Base-by-base conservation (phyloP, 2,329 filamentous ascomycete genomes). In the Colletotrichum tanaceti region DNA sequence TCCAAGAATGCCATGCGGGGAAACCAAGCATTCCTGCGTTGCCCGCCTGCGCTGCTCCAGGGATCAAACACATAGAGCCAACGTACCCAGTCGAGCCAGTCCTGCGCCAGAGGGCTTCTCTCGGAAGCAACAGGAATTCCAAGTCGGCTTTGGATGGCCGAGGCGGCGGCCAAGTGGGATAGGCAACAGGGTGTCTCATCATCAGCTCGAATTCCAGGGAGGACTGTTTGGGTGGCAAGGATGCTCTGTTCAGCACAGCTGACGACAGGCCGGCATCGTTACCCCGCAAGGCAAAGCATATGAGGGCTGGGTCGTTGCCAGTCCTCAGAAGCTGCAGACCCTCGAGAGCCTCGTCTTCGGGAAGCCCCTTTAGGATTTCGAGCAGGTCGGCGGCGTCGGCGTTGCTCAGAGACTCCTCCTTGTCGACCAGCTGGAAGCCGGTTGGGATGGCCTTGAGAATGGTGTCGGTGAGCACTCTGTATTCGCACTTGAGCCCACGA, bases 181-280 rank as follows among this genome's bases (percentile, higher is more conserved):
- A 58, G 1, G 54, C 39, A 32, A 57, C 14, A n/a, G 54, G 54
- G 18, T 57, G 54, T 10, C 52, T 32, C 35, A 43, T 41, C 52
- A 55, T 55, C 2, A 55, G 13, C 53, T 55, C 53, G 11, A 55
- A 55, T 13, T 55, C 53, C 38, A 55, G 24, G 24, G 53, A 55
- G 5, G 53, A 22, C 20, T 38, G 53, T 2, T 3, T 41, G 22
- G 53, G 53, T 24, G 53, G 53, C 5, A 55, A n/a, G 10, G 3
- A 43, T 11, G 35, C 53, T 10, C 53, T 39, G n/a, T 41, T 55
- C 0, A 55, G 53, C 6, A 38, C 18, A 16, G 7, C 35, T 14
- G 24, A 18, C 5, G 53, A 55, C 18, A 43, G n/a, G 10, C 53
- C 35, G 14, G 13, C 35, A 11, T 28, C 24, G 35, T n/a, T 10